A percentile compares a stretch with the other conserved stretches of the same genome.
Conservation (phyloP, 2,329 filamentous ascomycete genomes). For the Tolypocladium endophyticum region DNA sequence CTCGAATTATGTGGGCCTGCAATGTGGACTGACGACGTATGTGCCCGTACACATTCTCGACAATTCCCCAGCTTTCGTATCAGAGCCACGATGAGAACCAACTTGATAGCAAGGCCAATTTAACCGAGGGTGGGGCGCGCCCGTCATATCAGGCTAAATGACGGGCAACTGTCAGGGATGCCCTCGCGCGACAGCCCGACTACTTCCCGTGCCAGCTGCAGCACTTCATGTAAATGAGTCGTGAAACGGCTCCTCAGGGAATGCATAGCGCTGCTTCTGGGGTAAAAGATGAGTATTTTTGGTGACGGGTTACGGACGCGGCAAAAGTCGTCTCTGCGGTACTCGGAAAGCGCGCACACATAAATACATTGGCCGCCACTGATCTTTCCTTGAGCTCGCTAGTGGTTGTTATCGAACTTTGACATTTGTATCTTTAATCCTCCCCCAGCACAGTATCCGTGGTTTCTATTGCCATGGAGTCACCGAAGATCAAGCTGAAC, state of each 20-base stretch:
- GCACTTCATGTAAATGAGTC: not conserved
- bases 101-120: not conserved
- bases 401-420: too few species aligned
- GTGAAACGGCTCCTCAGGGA: not conserved
- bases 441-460: not conserved
- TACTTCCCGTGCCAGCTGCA: not conserved
- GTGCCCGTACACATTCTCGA: too few species aligned
- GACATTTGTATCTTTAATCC: accelerated
- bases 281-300: not conserved
- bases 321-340: not conserved
- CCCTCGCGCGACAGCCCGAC: not conserved
- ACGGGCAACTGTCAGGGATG: not conserved
- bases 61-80: too few species aligned
- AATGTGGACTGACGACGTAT: too few species aligned
- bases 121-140: not conserved
- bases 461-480: slow-evolving; percentile 16
- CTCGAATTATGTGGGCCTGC: too few species aligned
- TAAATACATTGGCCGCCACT: not conserved
- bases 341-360: not conserved
- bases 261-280: not conserved
- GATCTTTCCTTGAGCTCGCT: not conserved
- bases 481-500: slow-evolving; percentile 48
- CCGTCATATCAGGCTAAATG: not conserved
- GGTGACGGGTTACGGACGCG: not conserved
- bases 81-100: too few species aligned